Evolutionary conservation across 805 yeast genomes (phyloP), one percentile per base, ranked within the genome.

Genomic region (Pichia thaimueangensis): DNA sequence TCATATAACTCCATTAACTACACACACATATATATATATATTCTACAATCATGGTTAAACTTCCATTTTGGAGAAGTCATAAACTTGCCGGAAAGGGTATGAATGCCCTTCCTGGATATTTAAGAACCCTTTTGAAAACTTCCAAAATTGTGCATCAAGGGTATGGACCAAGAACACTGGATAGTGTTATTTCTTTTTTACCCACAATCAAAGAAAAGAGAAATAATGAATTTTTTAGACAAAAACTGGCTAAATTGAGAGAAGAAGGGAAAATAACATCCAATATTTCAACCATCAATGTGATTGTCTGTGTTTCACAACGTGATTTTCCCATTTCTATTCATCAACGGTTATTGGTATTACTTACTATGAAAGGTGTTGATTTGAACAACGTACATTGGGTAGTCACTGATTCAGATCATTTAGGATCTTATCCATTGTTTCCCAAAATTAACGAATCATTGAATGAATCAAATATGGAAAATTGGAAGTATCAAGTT

Each of bases 81-180:
- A 36, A 31, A 24, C 31, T 41, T 11, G 36, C 30, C 6, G 35
- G 35, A 11, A 31, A 30, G 19, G 27, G 36, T 13, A 6, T 21
- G 6, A 17, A 7, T 2, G 29, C 22, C 32, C 22, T 33, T 7
- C 46, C 46, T 7, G 24, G 16, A 11, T 17, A 24, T 3, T n/a
- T 43, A 8, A 23, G 37, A 29, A 38, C 24, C 4, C 28, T 43
- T 7, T 17, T 32, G 11, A 43, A 43, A 12, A 16, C 28, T 2
- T 28, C 39, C 8, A 34, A 34, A 24, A 23, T 25, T 5, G 6
- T 7, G 16, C 27, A 34, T 4, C 24, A 30, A 1, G 43, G 43
- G 35, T 34, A 31, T 20, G 46, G 46, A 7, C 46, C 46, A 24
- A 34, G 46, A 21, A 43, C 46, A 5, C 20, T 43, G 6, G 46